Base-by-base conservation (phyloP, 495 filamentous ascomycete species). In the Xylaria telfairii region DNA sequence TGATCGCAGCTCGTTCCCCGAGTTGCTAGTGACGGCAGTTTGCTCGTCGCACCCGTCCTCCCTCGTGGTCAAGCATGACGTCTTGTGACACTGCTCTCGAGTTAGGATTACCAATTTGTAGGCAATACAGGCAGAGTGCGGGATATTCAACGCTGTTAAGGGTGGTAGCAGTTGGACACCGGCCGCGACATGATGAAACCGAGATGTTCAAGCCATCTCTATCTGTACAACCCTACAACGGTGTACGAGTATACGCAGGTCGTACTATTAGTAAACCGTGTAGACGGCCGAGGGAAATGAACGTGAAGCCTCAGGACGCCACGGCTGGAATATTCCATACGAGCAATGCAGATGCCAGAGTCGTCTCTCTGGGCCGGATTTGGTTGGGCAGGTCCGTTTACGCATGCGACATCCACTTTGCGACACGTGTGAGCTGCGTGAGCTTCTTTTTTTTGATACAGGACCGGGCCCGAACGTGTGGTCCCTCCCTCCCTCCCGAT, bases 351-450 rank as follows among this genome's bases (percentile, higher is more conserved):
- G 46, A 54, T 54, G 47, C 21, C 47, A 26, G 47, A 26, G 64
- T 5, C 21, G 26, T 54, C 46, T 54, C 41, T 21, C 19, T 34
- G 44, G 44, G 34, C 62, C 44, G 51, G 44, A 65, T 65, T 64
- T 15, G 61, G 24, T 13, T 32, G 21, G 61, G 28, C 24, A 49
- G 51, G 24, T 13, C 62, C 39, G 44, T 65, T 49, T 44, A 49
- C 62, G 41, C 62, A 37, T 65, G 62, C 28, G 44, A 32, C 28
- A 37, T 13, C 62, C 62, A 65, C 62, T 49, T 39, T 15, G 26
- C 61, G 26, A 64, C 61, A 64, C 61, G 61, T 64, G 61, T 46
- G 61, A 64, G 61, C 26, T 65, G 44, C 64, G 42, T 66, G 30
- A 47, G 64, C 46, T 66, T 66, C 47, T 54, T 66, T 66, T 47